Evolutionary conservation across 2,329 filamentous ascomycete species (phyloP).

Genomic region (Apiospora phragmitis): DNA sequence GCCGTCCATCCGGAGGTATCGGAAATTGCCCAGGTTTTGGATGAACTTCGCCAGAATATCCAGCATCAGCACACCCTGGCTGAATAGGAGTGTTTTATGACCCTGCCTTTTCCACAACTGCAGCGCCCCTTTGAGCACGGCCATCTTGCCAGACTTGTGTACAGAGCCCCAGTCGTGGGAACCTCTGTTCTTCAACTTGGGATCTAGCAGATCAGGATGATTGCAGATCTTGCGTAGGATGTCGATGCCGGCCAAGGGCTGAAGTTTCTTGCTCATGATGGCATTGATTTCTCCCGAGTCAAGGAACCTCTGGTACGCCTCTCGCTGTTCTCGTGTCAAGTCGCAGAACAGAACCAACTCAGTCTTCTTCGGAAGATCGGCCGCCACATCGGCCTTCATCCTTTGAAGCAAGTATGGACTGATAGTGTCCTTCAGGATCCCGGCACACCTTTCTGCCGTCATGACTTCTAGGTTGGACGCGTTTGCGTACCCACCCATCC

Average conservation of each 20-base stretch:
- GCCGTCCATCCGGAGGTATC: conserved; percentile 90
- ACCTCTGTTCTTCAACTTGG: conserved; percentile 50
- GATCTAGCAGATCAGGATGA: conserved; percentile 85
- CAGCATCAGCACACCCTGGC: conserved; percentile 92
- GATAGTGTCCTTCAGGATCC: conserved; percentile 90
- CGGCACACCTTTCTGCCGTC: conserved; percentile 90
- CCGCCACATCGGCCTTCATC: conserved; percentile 89
- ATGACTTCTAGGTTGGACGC: conserved; percentile 92
- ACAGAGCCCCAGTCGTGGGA: conserved; percentile 77
- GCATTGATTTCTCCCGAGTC: conserved; percentile 81
- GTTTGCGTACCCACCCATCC: conserved; percentile 90
- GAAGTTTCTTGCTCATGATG: conserved; percentile 72
- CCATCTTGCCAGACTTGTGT: conserved; percentile 89
- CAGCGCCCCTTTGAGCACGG: conserved; percentile 84
- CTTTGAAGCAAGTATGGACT: conserved; percentile 90
- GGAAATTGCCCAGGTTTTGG: conserved; percentile 63
- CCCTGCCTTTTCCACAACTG: conserved; percentile 87
- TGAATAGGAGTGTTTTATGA: conserved; percentile 91
- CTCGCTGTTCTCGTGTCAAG: conserved; percentile 75
- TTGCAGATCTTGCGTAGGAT: conserved; percentile 96
- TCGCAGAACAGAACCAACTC: conserved; percentile 97
- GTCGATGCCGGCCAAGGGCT: conserved; percentile 88
- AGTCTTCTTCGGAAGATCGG: conserved; percentile 91
- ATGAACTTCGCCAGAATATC: conserved; percentile 89
- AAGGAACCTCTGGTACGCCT: conserved; percentile 80